Base-by-base conservation (phyloP, 164 flowering plant species). In the Platanus orientalis region DNA sequence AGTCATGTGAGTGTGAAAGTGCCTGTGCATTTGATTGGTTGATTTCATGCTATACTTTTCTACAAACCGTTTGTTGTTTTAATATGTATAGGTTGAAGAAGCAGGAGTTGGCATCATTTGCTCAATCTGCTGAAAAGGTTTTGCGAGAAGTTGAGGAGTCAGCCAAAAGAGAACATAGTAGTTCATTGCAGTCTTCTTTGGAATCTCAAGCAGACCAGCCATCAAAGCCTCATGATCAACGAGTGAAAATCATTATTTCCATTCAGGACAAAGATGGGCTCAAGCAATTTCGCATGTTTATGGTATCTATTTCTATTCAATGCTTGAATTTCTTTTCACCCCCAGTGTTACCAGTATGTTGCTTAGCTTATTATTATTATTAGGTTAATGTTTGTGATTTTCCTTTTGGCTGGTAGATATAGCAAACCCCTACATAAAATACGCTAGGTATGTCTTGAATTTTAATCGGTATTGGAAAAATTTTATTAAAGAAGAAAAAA, bases 181-280 rank as follows among this genome's bases (percentile, higher is more conserved):
- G 54, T 60, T 69, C 83, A 32, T 28, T 53, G 36, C 64, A 77
- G 36, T 60, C 78, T 54, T 42, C 78, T 36, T 16, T 26, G 23
- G 83, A 70, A n/a, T 36, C 56, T 67, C 78, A 51, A 25, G 52
- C 30, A 51, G 74, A 71, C 23, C 30, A 76, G 63, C 71, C 78
- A 16, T 28, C 76, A 34, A 65, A 76, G 45, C 77, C 73, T 60
- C 53, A 62, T n/a, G 45, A 32, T 62, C 82, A 83, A 44, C 79
- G 97, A 69, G 79, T 71, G 1, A 94, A 91, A 68, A 74, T 94
- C 47, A 74, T 86, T 17, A 78, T 91, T 54, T 79, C 93, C 54
- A 70, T 94, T 56, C 99, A 89, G 70, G 88, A 83, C 73, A 86
- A 84, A 70, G 86, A 88, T 57, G 91, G 72, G 30, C 14, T 16